Conservation (phyloP, 495 filamentous ascomycete genomes). For the Aspergillus nidulans region DNA sequence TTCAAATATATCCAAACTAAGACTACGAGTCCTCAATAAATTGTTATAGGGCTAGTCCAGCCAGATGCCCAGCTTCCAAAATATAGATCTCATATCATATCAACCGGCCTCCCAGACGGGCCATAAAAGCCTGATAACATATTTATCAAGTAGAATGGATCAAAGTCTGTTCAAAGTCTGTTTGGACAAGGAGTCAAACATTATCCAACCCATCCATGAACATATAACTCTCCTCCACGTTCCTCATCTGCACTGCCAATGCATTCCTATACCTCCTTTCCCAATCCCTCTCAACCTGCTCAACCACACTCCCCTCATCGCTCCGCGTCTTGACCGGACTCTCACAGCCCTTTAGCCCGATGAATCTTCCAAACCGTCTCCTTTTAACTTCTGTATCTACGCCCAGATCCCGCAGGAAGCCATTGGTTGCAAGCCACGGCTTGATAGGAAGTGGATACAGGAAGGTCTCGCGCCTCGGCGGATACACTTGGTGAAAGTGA, state of each 20-base stretch:
- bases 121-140: too few species aligned
- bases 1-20: too few species aligned
- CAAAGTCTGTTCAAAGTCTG: too few species aligned
- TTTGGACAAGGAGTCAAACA: too few species aligned
- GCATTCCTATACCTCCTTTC: background rate
- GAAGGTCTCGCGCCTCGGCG: slow-evolving; percentile 42
- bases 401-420: slow-evolving; percentile 11
- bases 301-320: background rate
- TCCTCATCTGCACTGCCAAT: background rate
- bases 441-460: slow-evolving; percentile 60
- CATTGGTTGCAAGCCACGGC: slow-evolving; percentile 31
- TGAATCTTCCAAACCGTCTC: slow-evolving; percentile 58
- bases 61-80: too few species aligned
- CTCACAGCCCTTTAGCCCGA: slow-evolving; percentile 62
- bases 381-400: slow-evolving; percentile 55
- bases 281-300: background rate
- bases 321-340: slow-evolving; percentile 28
- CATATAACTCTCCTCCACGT: background rate
- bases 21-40: too few species aligned
- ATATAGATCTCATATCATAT: too few species aligned
- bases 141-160: too few species aligned
- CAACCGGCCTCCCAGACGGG: too few species aligned
- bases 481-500: slow-evolving; percentile 71
- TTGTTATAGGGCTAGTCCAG: too few species aligned
- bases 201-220: background rate